Evolutionary conservation across 2,329 filamentous ascomycete species (phyloP), one percentile per base, ranked within the genome.

Genomic region (Hypoxylon sp.): DNA sequence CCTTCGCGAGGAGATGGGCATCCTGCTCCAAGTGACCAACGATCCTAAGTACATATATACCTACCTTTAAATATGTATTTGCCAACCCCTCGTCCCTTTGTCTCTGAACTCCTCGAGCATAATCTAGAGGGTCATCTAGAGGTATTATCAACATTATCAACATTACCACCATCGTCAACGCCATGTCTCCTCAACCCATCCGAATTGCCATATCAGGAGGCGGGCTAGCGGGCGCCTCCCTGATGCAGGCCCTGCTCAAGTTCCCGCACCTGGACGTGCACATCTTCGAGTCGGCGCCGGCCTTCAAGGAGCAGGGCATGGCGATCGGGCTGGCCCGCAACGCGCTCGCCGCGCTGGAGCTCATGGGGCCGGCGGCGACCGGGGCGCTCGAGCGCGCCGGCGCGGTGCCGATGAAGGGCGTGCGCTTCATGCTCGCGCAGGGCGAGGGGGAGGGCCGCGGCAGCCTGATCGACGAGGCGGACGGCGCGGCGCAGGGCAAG

Each of bases 291-390:
- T 67, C 69, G 4, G 69, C 70, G 8, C n/a, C 58, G 1, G 57
- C 49, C 22, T 70, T 69, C 51, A 68, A 59, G 44, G 68, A 70
- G 51, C 53, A 64, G 24, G 71, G 68, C 11, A 44, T 69, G 24
- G 70, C 66, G 2, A 63, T 74, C n/a, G 72, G 72, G 0, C 32
- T 73, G 1, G 46, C 67, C 5, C 54, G 69, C 18, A 74, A 73
- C 40, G 67, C 71, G 0, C 70, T 64, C 22, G 61, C 54, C 1
- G 71, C 72, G 3, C 64, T 73, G 1, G 67, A 69, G 7, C 69
- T 73, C 3, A 70, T 73, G 11, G 60, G 66, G 5, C 61, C 53
- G 4, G 62, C 54, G 12, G 72, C 65, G 0, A 2, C 63, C 0
- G 36, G 62, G 28, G 59, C 59, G 33, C 68, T 73, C 61, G 67